These are phyloP conservation scores for Plasmodium knowlesi DNA, from an alignment of 169 alveolate genomes.

Conservation along the genomic window DNA sequence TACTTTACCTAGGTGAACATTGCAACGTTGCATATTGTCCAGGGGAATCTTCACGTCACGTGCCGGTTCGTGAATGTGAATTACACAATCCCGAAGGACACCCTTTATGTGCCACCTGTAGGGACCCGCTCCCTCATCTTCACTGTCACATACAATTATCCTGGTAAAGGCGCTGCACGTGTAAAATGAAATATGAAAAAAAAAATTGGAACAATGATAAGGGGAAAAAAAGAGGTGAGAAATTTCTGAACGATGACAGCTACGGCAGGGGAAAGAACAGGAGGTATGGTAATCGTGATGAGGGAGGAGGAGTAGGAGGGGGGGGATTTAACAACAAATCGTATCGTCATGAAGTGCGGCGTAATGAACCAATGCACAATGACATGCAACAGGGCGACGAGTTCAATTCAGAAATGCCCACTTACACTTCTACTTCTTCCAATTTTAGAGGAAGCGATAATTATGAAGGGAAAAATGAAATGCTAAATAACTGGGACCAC, in stretches of 20 bases:
- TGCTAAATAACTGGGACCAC: slow-evolving; percentile 14
- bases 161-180: background rate
- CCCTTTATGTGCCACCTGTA: background rate
- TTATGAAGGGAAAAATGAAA: slow-evolving; percentile 9
- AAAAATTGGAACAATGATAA: slow-evolving; percentile 45
- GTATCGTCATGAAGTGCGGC: background rate
- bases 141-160: background rate
- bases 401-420: background rate
- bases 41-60: background rate
- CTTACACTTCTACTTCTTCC: background rate
- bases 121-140: background rate
- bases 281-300: slow-evolving; percentile 4
- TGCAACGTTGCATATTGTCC: background rate
- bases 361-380: background rate
- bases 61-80: background rate
- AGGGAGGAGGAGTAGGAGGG: background rate
- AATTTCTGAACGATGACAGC: background rate
- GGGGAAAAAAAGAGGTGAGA: slow-evolving; percentile 2
- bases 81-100: background rate
- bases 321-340: background rate
- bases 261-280: background rate
- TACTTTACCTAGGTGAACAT: background rate
- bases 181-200: slow-evolving; percentile 73
- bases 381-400: background rate
- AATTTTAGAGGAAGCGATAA: slow-evolving; percentile 12